These are phyloP conservation scores for Chenopodium quinoa DNA, from an alignment of 148 eudicot genomes.

Conservation along the genomic window DNA sequence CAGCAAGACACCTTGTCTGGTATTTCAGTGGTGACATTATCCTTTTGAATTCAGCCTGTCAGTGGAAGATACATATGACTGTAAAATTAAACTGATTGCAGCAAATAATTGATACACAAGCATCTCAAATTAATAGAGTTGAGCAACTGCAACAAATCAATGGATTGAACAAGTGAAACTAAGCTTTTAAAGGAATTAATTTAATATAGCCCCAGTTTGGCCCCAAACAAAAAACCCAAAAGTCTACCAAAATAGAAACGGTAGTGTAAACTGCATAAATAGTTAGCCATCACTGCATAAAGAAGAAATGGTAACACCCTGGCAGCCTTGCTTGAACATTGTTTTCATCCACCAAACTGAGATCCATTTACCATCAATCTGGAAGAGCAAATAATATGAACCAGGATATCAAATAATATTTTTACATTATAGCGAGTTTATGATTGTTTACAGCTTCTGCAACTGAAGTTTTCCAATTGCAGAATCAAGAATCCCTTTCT, in stretches of 20 bases:
- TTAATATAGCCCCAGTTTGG: background rate
- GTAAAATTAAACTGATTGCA: background rate
- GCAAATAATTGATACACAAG: background rate
- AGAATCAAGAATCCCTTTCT: background rate
- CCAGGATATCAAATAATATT: background rate
- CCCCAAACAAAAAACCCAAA: too few species aligned
- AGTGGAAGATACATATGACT: background rate
- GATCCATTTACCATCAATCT: background rate
- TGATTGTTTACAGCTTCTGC: background rate
- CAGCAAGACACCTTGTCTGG: slow-evolving; percentile 95
- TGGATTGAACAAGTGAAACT: background rate
- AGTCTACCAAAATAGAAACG: background rate
- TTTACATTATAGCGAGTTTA: background rate
- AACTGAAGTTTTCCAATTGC: background rate
- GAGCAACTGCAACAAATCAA: background rate
- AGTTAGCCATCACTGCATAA: background rate
- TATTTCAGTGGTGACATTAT: slow-evolving; percentile 80
- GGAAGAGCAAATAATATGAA: background rate
- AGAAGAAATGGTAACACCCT: background rate
- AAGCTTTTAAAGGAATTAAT: background rate
- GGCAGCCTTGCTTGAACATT: background rate
- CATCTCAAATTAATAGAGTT: background rate
- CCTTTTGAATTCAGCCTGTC: slow-evolving; percentile 84
- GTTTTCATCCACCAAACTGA: background rate
- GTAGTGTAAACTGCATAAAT: background rate